Evolutionary conservation across 192 early-diverging fungal species (phyloP), one percentile per base, ranked within the genome.

Genomic region (Hyaloraphidium curvatum): DNA sequence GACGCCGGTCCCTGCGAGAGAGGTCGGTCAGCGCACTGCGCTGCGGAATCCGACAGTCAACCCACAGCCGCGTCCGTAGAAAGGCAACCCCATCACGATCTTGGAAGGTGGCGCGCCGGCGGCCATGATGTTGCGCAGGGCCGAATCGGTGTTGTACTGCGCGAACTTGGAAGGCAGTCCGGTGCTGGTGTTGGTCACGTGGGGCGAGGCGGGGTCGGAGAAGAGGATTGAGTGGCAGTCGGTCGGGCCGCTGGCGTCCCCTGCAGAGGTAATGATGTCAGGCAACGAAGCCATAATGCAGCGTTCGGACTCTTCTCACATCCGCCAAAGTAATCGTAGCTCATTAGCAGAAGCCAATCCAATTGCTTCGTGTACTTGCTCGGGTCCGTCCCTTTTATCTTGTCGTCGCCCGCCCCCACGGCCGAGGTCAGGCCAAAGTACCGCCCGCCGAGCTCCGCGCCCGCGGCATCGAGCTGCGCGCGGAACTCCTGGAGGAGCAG

Each of bases 1-100:
- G n/a, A n/a, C n/a, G n/a, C n/a, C n/a, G n/a, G n/a, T n/a, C n/a
- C n/a, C n/a, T n/a, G n/a, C n/a, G n/a, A n/a, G n/a, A n/a, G n/a
- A n/a, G n/a, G n/a, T n/a, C n/a, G n/a, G n/a, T n/a, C n/a, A n/a
- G n/a, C n/a, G n/a, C n/a, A n/a, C n/a, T n/a, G n/a, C n/a, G n/a
- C n/a, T n/a, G n/a, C n/a, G n/a, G n/a, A n/a, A n/a, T n/a, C n/a
- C n/a, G n/a, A n/a, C n/a, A n/a, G n/a, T n/a, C n/a, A n/a, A n/a
- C n/a, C n/a, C n/a, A n/a, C n/a, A n/a, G n/a, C n/a, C n/a, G 52
- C 73, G 67, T 33, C 77, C 82, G 58, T 84, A 82, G 56, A 77
- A 79, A 0, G 78, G 62, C 16, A 78, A 23, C 2, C 82, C 82
- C 2, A 68, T 62, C 4, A 67, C 67, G 40, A 84, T 59, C 57